Conservation (phyloP, 2,329 filamentous ascomycete species). For the Arachnopeziza araneosa region DNA sequence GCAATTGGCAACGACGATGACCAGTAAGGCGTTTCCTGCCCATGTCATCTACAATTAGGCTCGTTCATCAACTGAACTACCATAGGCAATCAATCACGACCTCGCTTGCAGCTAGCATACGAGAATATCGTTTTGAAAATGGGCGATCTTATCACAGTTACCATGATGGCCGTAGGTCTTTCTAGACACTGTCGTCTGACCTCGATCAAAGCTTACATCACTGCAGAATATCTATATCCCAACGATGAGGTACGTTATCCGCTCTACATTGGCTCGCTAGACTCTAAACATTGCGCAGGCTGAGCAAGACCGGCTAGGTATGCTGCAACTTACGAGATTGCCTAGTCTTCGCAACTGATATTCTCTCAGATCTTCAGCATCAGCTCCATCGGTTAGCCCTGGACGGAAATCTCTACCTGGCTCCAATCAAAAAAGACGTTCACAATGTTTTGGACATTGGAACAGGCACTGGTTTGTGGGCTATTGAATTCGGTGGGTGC, state of each 20-base stretch:
- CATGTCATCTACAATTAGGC: neutral
- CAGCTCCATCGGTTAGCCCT: conserved; percentile 8
- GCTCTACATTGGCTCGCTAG: neutral
- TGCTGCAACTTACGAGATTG: neutral
- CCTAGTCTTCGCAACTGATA: neutral
- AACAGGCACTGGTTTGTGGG: conserved; percentile 38
- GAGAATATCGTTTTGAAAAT: conserved; percentile 33
- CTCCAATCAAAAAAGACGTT: conserved; percentile 15
- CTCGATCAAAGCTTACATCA: neutral
- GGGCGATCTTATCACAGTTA: conserved; percentile 19
- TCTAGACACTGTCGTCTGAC: neutral
- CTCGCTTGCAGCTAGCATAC: conserved; percentile 19
- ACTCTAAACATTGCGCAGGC: neutral
- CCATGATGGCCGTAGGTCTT: conserved; percentile 11
- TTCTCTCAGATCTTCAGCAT: conserved; percentile 14
- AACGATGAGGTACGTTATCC: conserved; percentile 9
- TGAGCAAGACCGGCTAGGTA: conserved; percentile 11
- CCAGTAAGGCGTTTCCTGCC: neutral
- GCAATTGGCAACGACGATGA: neutral
- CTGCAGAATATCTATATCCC: conserved; percentile 12
- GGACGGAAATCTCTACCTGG: conserved; percentile 17
- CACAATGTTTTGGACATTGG: conserved; percentile 34
- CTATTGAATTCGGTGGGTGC: conserved; percentile 37
- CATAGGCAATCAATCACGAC: conserved; percentile 1
- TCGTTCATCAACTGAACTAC: neutral